Base-by-base conservation (phyloP, 2,329 filamentous ascomycete genomes). In the Colletotrichum eleusines region DNA sequence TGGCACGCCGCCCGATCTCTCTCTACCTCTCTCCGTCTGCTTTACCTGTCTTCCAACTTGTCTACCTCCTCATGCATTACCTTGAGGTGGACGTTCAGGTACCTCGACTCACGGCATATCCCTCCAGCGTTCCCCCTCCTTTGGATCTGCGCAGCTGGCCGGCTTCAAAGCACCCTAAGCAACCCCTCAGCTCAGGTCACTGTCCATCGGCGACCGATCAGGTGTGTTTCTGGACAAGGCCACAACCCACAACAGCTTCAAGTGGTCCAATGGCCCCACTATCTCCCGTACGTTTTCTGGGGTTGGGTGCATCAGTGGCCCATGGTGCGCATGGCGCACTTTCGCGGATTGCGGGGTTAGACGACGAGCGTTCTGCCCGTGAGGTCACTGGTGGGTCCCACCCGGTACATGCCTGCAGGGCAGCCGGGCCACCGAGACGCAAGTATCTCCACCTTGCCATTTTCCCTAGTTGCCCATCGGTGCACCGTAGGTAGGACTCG, bases 261-360 rank as follows among this genome's bases (percentile, higher is more conserved):
- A 71, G 64, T 71, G 68, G 68, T 63, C 68, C 68, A 58, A 66
- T 66, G 63, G 67, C 58, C 67, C 71, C 71, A 71, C 71, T 55
- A 58, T 71, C 71, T 62, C 62, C 68, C 68, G 68, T 72, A 73
- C 64, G 71, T 74, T 72, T 68, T 72, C 76, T 75, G 76, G 76
- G 74, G 76, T 76, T 75, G 75, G 77, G 74, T 75, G 71, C 62
- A 69, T 69, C 66, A 63, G 66, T 67, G 68, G 67, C 67, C 67
- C 63, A 66, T 50, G 68, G 44, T 28, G 68, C n/a, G n/a, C 64
- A 68, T 68, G 58, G 68, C 64, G 66, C 61, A 53, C 38, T 42
- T 59, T 69, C 60, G 69, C 72, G 66, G 71, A 76, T 74, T 77
- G 76, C 76, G 76, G 76, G 76, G 76, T 74, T 73, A 71, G 67